These are phyloP conservation scores for Claviceps africana DNA, from an alignment of 2,329 filamentous ascomycete genomes.

Conservation along the genomic window DNA sequence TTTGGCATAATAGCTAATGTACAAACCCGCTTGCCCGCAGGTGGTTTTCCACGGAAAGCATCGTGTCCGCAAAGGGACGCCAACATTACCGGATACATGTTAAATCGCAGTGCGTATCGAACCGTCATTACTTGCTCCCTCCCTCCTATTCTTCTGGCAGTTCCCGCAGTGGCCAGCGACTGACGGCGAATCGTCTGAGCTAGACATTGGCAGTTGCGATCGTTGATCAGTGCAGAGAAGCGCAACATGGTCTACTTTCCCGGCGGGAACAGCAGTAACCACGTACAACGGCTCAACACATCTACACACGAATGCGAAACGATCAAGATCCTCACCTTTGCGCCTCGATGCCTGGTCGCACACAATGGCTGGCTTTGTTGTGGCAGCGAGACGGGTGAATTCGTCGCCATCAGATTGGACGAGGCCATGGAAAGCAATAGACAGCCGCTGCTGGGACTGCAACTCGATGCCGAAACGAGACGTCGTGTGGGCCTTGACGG, in stretches of 20 bases:
- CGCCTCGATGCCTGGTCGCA: slow-evolving; percentile 75
- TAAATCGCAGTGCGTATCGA: slow-evolving; percentile 41
- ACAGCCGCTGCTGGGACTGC: slow-evolving; percentile 13
- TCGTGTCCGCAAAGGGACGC: slow-evolving; percentile 46
- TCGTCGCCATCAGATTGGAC: slow-evolving; percentile 59
- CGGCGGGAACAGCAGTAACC: slow-evolving; percentile 50
- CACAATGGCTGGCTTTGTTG: slow-evolving; percentile 81
- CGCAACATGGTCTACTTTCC: slow-evolving; percentile 75
- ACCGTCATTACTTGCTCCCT: slow-evolving; percentile 6
- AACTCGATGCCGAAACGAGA: slow-evolving; percentile 8
- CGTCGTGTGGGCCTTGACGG: slow-evolving; percentile 21
- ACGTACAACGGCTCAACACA: slow-evolving; percentile 55
- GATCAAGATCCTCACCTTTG: slow-evolving; percentile 56
- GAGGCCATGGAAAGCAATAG: slow-evolving; percentile 20
- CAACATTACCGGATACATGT: slow-evolving; percentile 56
- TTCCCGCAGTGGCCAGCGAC: neutral
- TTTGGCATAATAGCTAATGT: neutral
- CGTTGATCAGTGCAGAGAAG: slow-evolving; percentile 72
- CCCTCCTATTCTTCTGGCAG: neutral
- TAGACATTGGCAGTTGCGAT: slow-evolving; percentile 79
- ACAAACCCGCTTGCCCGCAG: slow-evolving; percentile 24
- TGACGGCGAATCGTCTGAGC: slow-evolving; percentile 3
- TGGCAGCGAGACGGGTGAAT: slow-evolving; percentile 78
- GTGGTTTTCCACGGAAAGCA: slow-evolving; percentile 49
- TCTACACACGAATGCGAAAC: slow-evolving; percentile 57